Percentiles rank a stretch among this genome's conserved stretches.
phyloP scores from a whole-genome alignment of 805 yeast genomes.

The Suhomyces sp. region DNA sequence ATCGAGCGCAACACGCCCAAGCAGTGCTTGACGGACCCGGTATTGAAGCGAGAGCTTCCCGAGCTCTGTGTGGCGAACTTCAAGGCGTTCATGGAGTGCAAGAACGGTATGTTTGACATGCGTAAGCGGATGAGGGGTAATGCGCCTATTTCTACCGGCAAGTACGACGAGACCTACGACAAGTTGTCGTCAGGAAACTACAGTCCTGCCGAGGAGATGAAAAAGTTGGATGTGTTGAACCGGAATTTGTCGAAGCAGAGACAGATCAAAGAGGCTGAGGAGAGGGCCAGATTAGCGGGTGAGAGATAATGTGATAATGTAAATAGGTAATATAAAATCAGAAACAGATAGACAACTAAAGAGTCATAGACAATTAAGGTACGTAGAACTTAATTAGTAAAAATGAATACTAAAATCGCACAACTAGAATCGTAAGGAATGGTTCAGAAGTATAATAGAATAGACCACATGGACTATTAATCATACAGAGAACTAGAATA shows the following conservation, averaged over 20 bases:
- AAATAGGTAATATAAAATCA: too few relatives aligned
- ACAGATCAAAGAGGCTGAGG: conserved; percentile 20
- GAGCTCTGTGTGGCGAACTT: conserved; percentile 84
- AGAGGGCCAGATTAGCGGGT: conserved; percentile 10
- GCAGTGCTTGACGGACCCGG: conserved; percentile 80
- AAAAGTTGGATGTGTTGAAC: conserved; percentile 62
- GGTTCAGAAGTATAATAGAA: too few relatives aligned
- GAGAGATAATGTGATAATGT: background rate
- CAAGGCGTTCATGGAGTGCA: conserved; percentile 85
- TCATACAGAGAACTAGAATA: too few relatives aligned
- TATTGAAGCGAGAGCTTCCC: conserved; percentile 72
- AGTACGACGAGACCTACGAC: conserved; percentile 83
- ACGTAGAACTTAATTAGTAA: too few relatives aligned
- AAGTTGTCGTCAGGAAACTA: conserved; percentile 77
- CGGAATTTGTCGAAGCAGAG: conserved; percentile 40
- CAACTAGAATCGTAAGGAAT: too few relatives aligned
- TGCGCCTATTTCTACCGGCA: conserved; percentile 90
- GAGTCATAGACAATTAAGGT: too few relatives aligned
- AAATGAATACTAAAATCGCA: too few relatives aligned
- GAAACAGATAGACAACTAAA: too few relatives aligned
- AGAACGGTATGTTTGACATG: conserved; percentile 88
- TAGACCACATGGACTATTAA: too few relatives aligned
- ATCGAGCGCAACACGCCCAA: conserved; percentile 87
- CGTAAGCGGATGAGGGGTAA: conserved; percentile 89
- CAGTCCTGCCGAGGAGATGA: conserved; percentile 77